Percentiles rank a stretch among this genome's conserved stretches.
phyloP scores from a whole-genome alignment of 225 moss, liverwort and hornwort genomes.

The Lunularia cruciata region DNA sequence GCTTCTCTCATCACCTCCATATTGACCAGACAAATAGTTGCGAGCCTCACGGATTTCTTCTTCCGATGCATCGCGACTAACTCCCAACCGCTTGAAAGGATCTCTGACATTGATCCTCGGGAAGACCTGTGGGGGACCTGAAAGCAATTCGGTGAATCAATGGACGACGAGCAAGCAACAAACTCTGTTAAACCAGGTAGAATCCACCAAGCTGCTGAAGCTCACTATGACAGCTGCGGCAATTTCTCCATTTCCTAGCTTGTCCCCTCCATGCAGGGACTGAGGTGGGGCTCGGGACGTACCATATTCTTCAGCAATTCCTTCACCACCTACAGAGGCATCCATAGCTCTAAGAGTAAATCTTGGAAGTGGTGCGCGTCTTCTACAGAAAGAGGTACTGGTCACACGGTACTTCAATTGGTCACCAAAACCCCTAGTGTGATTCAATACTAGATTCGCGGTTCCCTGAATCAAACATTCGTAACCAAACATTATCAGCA shows the following conservation, averaged over 20 bases:
- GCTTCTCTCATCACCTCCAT: constrained; percentile 71
- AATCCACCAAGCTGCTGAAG: too few species aligned
- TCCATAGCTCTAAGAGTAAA: constrained; percentile 45
- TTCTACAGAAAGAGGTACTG: not conserved
- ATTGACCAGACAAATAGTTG: constrained; percentile 65
- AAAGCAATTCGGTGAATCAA: constrained; percentile 1
- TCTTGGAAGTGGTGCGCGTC: not conserved
- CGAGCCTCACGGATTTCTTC: constrained; percentile 88
- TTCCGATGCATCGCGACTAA: constrained; percentile 69
- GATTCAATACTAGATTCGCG: not conserved
- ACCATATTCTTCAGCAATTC: constrained; percentile 33
- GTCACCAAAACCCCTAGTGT: not conserved
- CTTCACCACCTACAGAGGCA: constrained; percentile 49
- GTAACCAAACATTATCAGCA: too few species aligned
- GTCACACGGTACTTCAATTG: not conserved
- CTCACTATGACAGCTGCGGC: not conserved
- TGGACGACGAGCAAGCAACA: not conserved
- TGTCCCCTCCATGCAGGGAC: not conserved
- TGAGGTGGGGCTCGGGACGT: not conserved
- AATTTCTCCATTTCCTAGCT: not conserved
- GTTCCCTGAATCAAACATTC: constrained; percentile 8
- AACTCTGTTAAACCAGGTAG: not conserved
- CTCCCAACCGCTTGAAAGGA: constrained; percentile 76
- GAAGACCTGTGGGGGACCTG: constrained; percentile 55
- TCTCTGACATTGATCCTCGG: constrained; percentile 77